Percentiles rank a stretch among this genome's conserved stretches.
These are phyloP conservation scores for Microcos paniculata DNA, from an alignment of 345 rosid genomes.

Conservation along the genomic window DNA sequence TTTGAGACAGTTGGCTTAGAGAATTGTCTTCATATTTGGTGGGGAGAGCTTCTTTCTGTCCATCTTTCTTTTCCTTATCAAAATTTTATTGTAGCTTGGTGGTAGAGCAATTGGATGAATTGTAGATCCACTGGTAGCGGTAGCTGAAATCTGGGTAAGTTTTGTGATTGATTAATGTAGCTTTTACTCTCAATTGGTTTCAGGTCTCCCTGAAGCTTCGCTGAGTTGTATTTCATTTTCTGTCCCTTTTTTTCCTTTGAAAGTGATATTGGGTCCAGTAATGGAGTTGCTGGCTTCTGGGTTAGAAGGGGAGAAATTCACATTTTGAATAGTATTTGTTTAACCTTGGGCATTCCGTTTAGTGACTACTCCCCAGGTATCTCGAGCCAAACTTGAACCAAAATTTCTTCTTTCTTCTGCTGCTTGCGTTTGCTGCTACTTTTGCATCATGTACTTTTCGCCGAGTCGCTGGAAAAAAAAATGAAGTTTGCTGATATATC, in stretches of 20 bases:
- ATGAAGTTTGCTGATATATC: no score
- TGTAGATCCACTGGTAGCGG: neutral
- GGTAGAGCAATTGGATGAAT: neutral
- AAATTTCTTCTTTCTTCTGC: no score
- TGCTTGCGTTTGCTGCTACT: no score
- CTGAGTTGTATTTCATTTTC: neutral
- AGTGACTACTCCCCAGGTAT: no score
- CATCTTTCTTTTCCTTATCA: neutral
- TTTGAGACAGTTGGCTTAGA: neutral
- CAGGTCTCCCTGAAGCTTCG: neutral
- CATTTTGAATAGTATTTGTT: no score
- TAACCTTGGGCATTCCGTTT: no score
- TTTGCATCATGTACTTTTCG: no score
- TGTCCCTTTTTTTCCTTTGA: neutral
- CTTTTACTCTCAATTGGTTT: neutral
- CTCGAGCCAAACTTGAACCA: no score
- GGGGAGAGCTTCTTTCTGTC: neutral
- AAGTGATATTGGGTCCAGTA: no score
- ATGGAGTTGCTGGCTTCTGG: no score
- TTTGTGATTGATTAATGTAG: neutral
- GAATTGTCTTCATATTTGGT: neutral
- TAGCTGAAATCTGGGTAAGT: neutral
- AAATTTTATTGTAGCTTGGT: neutral
- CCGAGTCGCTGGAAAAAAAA: no score
- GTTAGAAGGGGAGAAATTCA: no score